These are phyloP conservation scores for Amphicarpaea edgeworthii DNA, from an alignment of 306 rosid species.

Conservation along the genomic window DNA sequence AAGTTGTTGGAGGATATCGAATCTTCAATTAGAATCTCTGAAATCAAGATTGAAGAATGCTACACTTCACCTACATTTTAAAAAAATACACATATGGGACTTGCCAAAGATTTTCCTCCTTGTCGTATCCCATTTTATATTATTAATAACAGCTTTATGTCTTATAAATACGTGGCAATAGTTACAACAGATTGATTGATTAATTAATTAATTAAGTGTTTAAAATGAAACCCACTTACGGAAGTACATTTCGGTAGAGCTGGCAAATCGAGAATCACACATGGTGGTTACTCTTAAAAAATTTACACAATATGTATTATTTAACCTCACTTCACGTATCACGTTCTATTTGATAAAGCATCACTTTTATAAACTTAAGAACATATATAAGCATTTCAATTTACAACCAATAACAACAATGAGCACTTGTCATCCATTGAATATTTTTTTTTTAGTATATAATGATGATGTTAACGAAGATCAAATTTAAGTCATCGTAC, in stretches of 20 bases:
- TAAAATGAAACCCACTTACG: conserved; percentile 1
- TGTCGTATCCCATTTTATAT: conserved; percentile 7
- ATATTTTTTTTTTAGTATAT: no score
- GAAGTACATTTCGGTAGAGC: neutral
- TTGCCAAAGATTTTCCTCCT: neutral
- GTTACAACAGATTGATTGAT: neutral
- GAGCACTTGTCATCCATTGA: no score
- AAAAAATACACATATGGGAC: neutral
- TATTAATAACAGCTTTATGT: neutral
- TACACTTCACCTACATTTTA: neutral
- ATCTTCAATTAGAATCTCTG: neutral
- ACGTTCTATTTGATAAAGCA: neutral
- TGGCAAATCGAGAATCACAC: conserved; percentile 45
- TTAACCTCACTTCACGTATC: neutral
- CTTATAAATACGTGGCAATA: neutral
- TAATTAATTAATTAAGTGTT: neutral
- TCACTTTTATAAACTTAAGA: neutral
- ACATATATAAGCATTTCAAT: no score
- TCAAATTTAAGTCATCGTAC: no score
- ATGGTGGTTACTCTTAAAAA: conserved; percentile 22
- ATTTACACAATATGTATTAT: conserved; percentile 11
- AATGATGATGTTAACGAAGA: no score
- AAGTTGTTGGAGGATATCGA: conserved; percentile 3
- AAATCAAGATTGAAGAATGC: neutral
- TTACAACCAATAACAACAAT: no score